A percentile compares a stretch with the other conserved stretches of the same genome.
These are phyloP conservation scores for Solanum etuberosum DNA, from an alignment of 257 asterid genomes.

Conservation along the genomic window DNA sequence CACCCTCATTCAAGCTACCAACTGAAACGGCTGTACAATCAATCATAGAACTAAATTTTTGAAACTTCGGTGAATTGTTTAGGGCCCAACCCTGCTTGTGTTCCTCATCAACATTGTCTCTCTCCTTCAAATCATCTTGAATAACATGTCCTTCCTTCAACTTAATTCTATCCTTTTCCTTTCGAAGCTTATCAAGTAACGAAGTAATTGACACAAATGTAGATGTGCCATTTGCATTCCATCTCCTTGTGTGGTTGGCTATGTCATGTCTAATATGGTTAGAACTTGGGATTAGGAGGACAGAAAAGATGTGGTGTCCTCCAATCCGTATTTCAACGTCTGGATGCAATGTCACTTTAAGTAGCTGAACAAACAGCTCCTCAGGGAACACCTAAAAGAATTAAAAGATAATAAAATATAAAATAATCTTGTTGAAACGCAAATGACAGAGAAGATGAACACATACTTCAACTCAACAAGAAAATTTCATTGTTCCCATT, in stretches of 20 bases:
- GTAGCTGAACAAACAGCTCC: conserved; percentile 64
- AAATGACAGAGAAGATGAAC: background rate
- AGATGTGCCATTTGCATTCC: conserved; percentile 58
- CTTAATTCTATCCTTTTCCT: conserved; percentile 51
- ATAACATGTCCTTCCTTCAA: conserved; percentile 22
- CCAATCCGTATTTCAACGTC: conserved; percentile 84
- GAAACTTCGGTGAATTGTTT: conserved; percentile 69
- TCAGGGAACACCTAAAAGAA: conserved; percentile 78
- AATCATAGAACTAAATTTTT: conserved; percentile 57
- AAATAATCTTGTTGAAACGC: background rate
- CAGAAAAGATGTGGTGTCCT: conserved; percentile 87
- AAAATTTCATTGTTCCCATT: background rate
- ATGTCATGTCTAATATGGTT: conserved; percentile 52
- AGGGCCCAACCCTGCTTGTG: conserved; percentile 51
- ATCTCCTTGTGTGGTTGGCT: conserved; percentile 47
- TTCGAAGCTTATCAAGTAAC: conserved; percentile 87
- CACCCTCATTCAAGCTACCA: conserved; percentile 47
- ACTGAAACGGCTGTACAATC: conserved; percentile 55
- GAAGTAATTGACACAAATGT: conserved; percentile 74
- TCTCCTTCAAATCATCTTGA: conserved; percentile 41
- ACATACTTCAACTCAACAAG: background rate
- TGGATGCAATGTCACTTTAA: conserved; percentile 81
- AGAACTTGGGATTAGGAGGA: conserved; percentile 67
- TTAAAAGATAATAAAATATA: background rate
- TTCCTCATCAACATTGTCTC: conserved; percentile 49